Percentiles rank a stretch among this genome's conserved stretches.
Evolutionary conservation across 495 filamentous ascomycete genomes (phyloP).

Genomic region (Friedmanniomyces simplex): DNA sequence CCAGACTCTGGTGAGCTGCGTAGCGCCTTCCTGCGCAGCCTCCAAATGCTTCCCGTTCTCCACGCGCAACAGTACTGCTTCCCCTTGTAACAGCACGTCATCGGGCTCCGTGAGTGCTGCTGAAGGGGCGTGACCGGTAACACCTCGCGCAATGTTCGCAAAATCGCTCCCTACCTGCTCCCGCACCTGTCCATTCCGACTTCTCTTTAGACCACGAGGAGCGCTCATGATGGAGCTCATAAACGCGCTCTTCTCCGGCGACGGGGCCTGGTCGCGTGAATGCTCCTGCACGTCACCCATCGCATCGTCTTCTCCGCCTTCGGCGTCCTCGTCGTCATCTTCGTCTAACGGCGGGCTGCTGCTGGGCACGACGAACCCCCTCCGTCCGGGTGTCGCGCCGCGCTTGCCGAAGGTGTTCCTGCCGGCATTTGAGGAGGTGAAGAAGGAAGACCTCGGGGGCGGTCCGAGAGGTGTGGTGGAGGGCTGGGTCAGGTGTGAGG

Average conservation of each 20-base stretch:
- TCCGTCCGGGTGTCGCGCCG: slow-evolving; percentile 7
- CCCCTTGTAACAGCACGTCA: slow-evolving; percentile 9
- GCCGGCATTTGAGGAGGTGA: slow-evolving; percentile 42
- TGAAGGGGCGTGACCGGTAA: neutral
- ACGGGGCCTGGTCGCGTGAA: too few relatives aligned
- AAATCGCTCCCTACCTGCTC: slow-evolving; percentile 11
- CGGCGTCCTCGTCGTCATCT: slow-evolving; percentile 35
- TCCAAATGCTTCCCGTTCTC: neutral
- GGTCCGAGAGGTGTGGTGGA: slow-evolving; percentile 72
- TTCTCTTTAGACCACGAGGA: slow-evolving; percentile 15
- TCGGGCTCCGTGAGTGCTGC: slow-evolving; percentile 6
- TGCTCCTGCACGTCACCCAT: slow-evolving; percentile 21
- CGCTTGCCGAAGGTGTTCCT: slow-evolving; percentile 10
- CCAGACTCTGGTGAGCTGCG: slow-evolving; percentile 6
- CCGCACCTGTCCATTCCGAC: slow-evolving; percentile 13
- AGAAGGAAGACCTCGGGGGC: slow-evolving; percentile 57
- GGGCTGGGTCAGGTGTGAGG: slow-evolving; percentile 27
- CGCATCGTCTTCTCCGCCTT: slow-evolving; percentile 26
- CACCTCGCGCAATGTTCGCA: slow-evolving; percentile 7
- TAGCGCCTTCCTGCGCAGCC: neutral
- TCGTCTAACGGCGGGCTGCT: slow-evolving; percentile 28
- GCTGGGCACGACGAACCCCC: slow-evolving; percentile 18
- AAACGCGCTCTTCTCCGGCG: slow-evolving; percentile 8
- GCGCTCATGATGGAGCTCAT: slow-evolving; percentile 8
- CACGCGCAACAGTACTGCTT: slow-evolving; percentile 5